These are phyloP conservation scores for Kockiozyma suomiensis DNA, from an alignment of 805 yeast genomes.

Conservation along the genomic window DNA sequence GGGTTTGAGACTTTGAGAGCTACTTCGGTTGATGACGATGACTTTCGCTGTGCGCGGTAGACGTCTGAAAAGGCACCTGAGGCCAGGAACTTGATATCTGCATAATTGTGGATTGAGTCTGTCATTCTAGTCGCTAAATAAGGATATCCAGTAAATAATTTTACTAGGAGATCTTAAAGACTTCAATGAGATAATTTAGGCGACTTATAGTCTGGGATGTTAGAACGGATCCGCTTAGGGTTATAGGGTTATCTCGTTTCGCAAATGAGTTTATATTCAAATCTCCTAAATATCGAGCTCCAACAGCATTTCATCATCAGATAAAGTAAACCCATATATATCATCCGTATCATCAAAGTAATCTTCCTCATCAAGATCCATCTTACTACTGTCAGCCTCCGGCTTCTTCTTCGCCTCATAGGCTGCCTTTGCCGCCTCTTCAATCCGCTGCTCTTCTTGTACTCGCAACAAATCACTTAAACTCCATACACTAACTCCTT, in stretches of 20 bases:
- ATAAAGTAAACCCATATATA: conserved; percentile 6
- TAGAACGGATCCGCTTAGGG: not conserved
- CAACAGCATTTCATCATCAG: conserved; percentile 19
- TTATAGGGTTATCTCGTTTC: not conserved
- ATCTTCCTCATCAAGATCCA: conserved; percentile 20
- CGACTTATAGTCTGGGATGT: no score
- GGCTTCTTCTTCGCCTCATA: not conserved
- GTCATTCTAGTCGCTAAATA: no score
- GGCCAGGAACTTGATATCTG: conserved; percentile 20
- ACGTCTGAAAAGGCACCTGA: conserved; percentile 24
- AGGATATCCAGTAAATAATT: no score
- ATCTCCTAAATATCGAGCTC: conserved; percentile 15
- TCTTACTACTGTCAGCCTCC: not conserved
- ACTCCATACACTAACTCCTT: conserved; percentile 94
- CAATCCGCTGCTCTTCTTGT: conserved; percentile 54
- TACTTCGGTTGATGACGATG: conserved; percentile 30
- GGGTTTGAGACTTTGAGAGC: conserved; percentile 56
- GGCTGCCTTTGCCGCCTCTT: conserved; percentile 9
- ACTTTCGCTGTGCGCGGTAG: conserved; percentile 1
- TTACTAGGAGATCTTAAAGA: no score
- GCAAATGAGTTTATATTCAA: not conserved
- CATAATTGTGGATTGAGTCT: conserved; percentile 18
- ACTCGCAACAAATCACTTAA: conserved; percentile 61
- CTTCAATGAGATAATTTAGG: no score
- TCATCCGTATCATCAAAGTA: conserved; percentile 15